phyloP scores from a whole-genome alignment of 306 rosid genomes.

The Geum urbanum region DNA sequence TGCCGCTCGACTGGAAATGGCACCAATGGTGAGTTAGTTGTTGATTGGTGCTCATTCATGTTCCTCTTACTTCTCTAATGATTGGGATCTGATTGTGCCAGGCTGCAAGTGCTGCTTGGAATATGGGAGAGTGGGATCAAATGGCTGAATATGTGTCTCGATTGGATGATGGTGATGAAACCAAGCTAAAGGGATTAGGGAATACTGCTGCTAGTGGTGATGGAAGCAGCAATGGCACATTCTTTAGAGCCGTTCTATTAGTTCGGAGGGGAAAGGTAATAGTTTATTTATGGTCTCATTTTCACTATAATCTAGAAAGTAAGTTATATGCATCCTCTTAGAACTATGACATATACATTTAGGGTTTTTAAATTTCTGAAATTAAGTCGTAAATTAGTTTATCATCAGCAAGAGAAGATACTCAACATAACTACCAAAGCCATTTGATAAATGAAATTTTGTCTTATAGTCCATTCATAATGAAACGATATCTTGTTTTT shows the following conservation, averaged over 20 bases:
- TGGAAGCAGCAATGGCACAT: constrained; percentile 94
- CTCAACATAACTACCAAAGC: background rate
- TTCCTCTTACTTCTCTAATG: constrained; percentile 16
- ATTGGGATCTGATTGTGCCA: constrained; percentile 28
- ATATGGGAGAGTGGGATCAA: constrained; percentile 99
- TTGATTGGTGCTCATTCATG: constrained; percentile 7
- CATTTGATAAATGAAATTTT: background rate
- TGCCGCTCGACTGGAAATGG: constrained; percentile 94
- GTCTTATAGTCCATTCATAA: background rate
- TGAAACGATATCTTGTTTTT: no score
- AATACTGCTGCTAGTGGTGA: constrained; percentile 75
- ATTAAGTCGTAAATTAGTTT: no score
- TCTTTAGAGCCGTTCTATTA: constrained; percentile 82
- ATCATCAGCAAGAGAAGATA: background rate
- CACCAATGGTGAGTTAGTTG: constrained; percentile 76
- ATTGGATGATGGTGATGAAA: constrained; percentile 97
- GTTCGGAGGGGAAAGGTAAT: constrained; percentile 90
- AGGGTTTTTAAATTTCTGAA: no score
- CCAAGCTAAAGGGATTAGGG: constrained; percentile 77
- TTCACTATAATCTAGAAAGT: background rate
- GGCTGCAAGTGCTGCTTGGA: constrained; percentile 98
- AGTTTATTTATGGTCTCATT: constrained; percentile 11
- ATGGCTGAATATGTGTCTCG: constrained; percentile 95
- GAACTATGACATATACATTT: background rate
- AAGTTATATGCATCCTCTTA: background rate